Percentiles rank a stretch among this genome's conserved stretches.
Evolutionary conservation across 495 filamentous ascomycete species (phyloP).

Genomic region (Podospora conica): DNA sequence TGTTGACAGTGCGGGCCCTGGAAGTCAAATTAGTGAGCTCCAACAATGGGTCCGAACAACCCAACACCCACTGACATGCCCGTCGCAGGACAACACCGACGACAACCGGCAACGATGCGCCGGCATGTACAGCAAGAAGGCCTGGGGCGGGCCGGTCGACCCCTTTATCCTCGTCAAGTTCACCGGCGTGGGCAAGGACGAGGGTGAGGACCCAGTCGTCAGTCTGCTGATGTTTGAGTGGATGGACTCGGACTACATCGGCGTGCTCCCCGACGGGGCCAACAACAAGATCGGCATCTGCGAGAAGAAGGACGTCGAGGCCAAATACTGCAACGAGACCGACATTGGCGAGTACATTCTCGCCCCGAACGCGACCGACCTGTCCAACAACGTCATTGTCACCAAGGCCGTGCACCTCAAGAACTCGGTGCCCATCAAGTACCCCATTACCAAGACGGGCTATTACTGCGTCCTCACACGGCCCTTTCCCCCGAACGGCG

Average conservation of each 20-base stretch:
- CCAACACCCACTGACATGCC: not conserved
- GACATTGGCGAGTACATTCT: conserved; percentile 85
- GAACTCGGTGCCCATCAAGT: conserved; percentile 64
- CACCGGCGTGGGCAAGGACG: conserved; percentile 50
- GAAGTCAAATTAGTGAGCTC: conserved; percentile 49
- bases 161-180: conserved; percentile 87
- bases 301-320: conserved; percentile 58
- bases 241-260: conserved; percentile 74
- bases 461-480: conserved; percentile 91
- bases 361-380: conserved; percentile 60
- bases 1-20: conserved; percentile 54
- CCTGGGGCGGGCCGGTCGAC: conserved; percentile 84
- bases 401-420: conserved; percentile 80
- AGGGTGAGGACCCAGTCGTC: conserved; percentile 62
- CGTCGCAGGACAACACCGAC: conserved; percentile 61
- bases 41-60: not conserved
- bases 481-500: conserved; percentile 38
- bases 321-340: conserved; percentile 60
- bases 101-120: conserved; percentile 81
- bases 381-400: conserved; percentile 62
- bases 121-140: conserved; percentile 86
- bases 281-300: conserved; percentile 67
- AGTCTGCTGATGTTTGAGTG: conserved; percentile 93
- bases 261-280: conserved; percentile 38
- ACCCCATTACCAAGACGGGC: conserved; percentile 77